Evolutionary conservation across 768 basidiomycete species (phyloP), one percentile per base, ranked within the genome.

Genomic region (Serendipita vermifera): DNA sequence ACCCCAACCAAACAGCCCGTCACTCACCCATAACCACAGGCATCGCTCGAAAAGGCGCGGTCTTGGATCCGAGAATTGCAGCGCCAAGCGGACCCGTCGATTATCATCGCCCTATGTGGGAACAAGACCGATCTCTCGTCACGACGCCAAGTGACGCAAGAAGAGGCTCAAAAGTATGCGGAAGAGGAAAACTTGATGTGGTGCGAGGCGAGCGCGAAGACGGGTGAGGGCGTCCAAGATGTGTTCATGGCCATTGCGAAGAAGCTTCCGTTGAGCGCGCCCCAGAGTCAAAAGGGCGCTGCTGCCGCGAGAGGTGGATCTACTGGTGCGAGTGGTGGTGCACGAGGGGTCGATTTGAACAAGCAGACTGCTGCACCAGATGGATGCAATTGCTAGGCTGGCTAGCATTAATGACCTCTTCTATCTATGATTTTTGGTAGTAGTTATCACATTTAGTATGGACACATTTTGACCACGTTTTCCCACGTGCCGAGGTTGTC

Each of bases 31-130:
- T 9, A 20, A 32, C 3, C 27, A 4, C 59, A 73, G 70, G 76
- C 89, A 22, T 94, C 93, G 2, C 79, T 94, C 60, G 89, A 94
- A 73, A 96, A 94, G 71, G 94, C 94, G 27, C 85, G 86, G 62
- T 83, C 83, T 60, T 98, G 94, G 94, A 93, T 98, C 66, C 78
- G 87, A 54, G 93, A 97, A 69, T 81, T 98, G 2, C 92, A 96
- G 66, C 89, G 93, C 55, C 93, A 97, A 72, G 94, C 93, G 57
- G 94, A 98, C 67, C 93, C 94, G 5, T 87, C 85, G 39, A 97
- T 96, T 74, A 81, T 94, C 63, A 94, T 98, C 67, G 87, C 90
- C 36, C 81, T 98, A 33, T 94, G 91, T 58, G 94, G 94, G 46
- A 98, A 98, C 77, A 98, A 98, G 72, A 71, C 82, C 27, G 94